These are phyloP conservation scores for Pythium rishiriense DNA, from an alignment of 352 stramenopile species.

Conservation along the genomic window DNA sequence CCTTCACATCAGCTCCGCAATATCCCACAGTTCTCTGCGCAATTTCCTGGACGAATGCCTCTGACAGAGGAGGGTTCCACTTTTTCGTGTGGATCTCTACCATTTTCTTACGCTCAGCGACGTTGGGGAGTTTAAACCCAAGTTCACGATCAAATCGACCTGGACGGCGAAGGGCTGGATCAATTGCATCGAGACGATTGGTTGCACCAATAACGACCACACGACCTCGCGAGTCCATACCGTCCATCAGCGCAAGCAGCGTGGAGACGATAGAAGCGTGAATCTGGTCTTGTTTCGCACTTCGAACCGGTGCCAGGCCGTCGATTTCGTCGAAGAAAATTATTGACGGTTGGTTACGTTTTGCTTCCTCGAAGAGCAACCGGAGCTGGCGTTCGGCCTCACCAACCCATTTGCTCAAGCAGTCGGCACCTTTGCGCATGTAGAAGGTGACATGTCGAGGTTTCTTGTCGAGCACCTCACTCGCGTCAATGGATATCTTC, in stretches of 20 bases:
- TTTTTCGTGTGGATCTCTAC: slow-evolving; percentile 86
- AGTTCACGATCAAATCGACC: slow-evolving; percentile 93
- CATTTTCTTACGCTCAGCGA: slow-evolving; percentile 81
- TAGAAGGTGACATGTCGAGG: slow-evolving; percentile 90
- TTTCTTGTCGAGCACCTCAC: slow-evolving; percentile 23
- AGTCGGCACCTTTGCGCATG: slow-evolving; percentile 93
- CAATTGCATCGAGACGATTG: slow-evolving; percentile 96
- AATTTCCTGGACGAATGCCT: slow-evolving; percentile 70
- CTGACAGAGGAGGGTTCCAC: slow-evolving; percentile 78
- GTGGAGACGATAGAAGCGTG: slow-evolving; percentile 93
- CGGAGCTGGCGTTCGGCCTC: slow-evolving; percentile 91
- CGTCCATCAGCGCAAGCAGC: slow-evolving; percentile 92
- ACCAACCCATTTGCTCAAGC: slow-evolving; percentile 91
- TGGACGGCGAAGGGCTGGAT: slow-evolving; percentile 93
- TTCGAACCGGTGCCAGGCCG: slow-evolving; percentile 90
- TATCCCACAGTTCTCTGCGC: slow-evolving; percentile 87
- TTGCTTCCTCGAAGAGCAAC: slow-evolving; percentile 91
- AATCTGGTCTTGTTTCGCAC: slow-evolving; percentile 93
- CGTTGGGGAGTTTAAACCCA: slow-evolving; percentile 87
- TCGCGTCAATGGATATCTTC: slow-evolving; percentile 20
- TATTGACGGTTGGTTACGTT: slow-evolving; percentile 89
- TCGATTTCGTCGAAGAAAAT: slow-evolving; percentile 97
- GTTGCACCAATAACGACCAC: slow-evolving; percentile 98
- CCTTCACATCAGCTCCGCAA: slow-evolving; percentile 91
- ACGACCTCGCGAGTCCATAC: slow-evolving; percentile 80